phyloP scores from a whole-genome alignment of 2,329 filamentous ascomycete genomes.

The Beauveria australis region DNA sequence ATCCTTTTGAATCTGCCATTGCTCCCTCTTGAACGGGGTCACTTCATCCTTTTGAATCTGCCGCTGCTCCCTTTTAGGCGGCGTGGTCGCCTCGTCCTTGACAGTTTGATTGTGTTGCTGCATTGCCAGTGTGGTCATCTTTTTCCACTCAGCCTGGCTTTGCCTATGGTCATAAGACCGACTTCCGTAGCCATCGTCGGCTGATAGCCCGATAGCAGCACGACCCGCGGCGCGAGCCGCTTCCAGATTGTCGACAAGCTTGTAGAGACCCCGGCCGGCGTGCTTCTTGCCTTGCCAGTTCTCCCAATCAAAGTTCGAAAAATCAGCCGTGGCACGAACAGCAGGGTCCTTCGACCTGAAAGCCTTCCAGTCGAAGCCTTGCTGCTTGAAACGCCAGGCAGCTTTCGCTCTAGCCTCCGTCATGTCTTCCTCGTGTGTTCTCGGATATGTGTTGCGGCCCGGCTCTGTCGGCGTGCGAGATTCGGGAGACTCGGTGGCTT shows the following conservation, averaged over 20 bases:
- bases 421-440: neutral
- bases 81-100: neutral
- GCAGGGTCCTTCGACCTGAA: constrained; percentile 1
- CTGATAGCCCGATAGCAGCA: neutral
- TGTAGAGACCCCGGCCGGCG: neutral
- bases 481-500: neutral
- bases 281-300: constrained; percentile 6
- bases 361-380: constrained; percentile 9
- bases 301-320: constrained; percentile 5
- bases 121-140: too few relatives aligned
- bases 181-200: neutral
- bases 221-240: neutral
- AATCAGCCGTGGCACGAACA: neutral
- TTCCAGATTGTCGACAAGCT: constrained; percentile 1
- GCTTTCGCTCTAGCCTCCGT: neutral
- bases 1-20: constrained; percentile 70
- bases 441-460: neutral
- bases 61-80: constrained; percentile 48
- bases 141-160: too few relatives aligned
- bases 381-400: constrained; percentile 3
- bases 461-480: neutral
- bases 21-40: constrained; percentile 27
- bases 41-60: constrained; percentile 56
- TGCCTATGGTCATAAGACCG: neutral
- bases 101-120: too few relatives aligned